Evolutionary conservation across 306 rosid species (phyloP), one percentile per base, ranked within the genome.

Genomic region (Fragaria ananassa): DNA sequence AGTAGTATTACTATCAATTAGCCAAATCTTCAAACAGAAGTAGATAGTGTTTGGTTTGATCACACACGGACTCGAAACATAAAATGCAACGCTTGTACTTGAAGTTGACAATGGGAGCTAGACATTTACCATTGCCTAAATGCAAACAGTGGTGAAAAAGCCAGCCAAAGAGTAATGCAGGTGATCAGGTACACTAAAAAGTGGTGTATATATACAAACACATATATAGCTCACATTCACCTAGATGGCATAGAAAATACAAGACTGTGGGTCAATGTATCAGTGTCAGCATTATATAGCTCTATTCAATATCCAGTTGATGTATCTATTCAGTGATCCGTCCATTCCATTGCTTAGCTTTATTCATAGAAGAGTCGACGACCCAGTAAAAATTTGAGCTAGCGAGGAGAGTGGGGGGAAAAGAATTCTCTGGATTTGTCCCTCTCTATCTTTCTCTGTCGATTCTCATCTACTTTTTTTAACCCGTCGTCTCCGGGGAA

Each of bases 401-500:
- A 58, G 77, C 70, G 77, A 73, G 11, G 57, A 74, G 42, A 27
- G 61, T 74, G 65, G 66, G 70, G 80, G 70, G 0, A 31, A 47
- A 68, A 9, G 37, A 79, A 74, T 69, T 23, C 10, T 35, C 10
- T 23, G 62, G 61, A 39, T 39, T 10, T 78, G 63, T 41, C 50
- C 50, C 37, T 61, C 41, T 74, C 51, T 35, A 41, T 29, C 61
- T 37, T 1, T 51, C 53, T 18, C 17, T 49, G 56, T 56, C 42
- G 4, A 7, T 8, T 6, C 9, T 34, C 61, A 60, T 34, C 15
- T 58, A 19, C 1, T 10, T 29, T 62, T 62, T 70, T 35, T 53
- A 72, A 27, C 80, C 84, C 86, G 83, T 80, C 80, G 66, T 76
- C 83, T 82, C 53, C 65, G 86, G 86, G 81, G 86, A 76, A 44